Conservation (phyloP, 192 early-diverging fungal genomes). For the Paraglomus brasilianum region DNA sequence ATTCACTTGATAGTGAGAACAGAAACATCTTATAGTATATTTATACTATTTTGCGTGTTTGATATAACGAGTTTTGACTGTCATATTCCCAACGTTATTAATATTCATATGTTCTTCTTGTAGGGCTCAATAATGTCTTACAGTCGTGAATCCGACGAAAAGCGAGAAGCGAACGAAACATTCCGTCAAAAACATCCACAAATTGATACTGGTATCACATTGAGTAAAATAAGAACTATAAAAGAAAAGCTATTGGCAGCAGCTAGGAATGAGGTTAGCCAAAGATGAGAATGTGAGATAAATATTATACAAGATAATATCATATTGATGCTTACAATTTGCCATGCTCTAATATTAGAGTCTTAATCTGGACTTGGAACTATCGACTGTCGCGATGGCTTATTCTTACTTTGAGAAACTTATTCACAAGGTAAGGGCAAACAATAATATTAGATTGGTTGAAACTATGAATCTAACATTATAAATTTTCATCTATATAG, state of each 20-base stretch:
- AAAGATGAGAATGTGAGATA: not conserved
- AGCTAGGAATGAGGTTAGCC: constrained; percentile 35
- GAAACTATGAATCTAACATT: constrained; percentile 4
- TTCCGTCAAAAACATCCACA: constrained; percentile 79
- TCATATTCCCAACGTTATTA: no score
- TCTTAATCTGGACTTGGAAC: constrained; percentile 76
- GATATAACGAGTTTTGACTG: no score
- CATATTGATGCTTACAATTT: not conserved
- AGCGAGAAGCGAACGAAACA: constrained; percentile 84
- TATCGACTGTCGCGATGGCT: constrained; percentile 83
- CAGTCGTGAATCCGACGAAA: constrained; percentile 72
- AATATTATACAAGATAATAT: not conserved
- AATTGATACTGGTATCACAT: constrained; percentile 75
- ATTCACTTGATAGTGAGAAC: not conserved
- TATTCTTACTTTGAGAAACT: constrained; percentile 98
- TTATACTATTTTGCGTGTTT: no score
- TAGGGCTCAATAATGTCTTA: constrained; percentile 84
- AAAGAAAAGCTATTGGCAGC: constrained; percentile 70
- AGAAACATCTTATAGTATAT: not conserved
- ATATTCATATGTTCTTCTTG: not conserved
- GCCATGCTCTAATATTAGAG: constrained; percentile 27
- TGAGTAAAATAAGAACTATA: constrained; percentile 84
- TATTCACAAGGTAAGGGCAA: constrained; percentile 64
- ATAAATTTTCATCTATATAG: constrained; percentile 29
- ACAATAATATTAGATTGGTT: constrained; percentile 35